phyloP scores from a whole-genome alignment of 1,139 yeast species.

The Yamadazyma dushanensis region DNA sequence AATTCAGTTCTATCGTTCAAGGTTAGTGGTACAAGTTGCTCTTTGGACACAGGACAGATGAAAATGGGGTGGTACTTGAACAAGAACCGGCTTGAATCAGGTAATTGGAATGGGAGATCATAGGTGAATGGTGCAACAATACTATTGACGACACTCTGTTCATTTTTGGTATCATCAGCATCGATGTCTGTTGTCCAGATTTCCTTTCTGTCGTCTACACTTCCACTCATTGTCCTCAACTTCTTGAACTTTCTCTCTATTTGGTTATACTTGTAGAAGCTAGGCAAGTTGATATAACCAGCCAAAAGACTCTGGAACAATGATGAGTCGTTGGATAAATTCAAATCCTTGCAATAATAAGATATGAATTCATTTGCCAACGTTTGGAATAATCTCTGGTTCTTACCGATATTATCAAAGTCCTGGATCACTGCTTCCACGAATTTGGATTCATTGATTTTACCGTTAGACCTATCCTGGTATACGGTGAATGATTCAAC shows the following conservation, averaged over 20 bases:
- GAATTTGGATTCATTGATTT: conserved; percentile 31
- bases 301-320: conserved; percentile 66
- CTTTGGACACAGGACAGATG: conserved; percentile 89
- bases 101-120: conserved; percentile 47
- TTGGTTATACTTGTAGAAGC: conserved; percentile 63
- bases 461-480: conserved; percentile 18
- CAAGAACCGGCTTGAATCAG: conserved; percentile 40
- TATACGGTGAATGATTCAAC: conserved; percentile 22
- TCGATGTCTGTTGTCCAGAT: background rate
- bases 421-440: conserved; percentile 40
- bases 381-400: conserved; percentile 32
- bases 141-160: conserved; percentile 4
- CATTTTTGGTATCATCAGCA: background rate
- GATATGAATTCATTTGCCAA: conserved; percentile 56
- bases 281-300: conserved; percentile 72
- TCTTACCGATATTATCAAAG: conserved; percentile 40
- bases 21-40: conserved; percentile 54
- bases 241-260: conserved; percentile 36
- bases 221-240: conserved; percentile 44
- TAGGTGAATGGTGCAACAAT: conserved; percentile 23
- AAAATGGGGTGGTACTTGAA: conserved; percentile 77
- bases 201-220: conserved; percentile 5
- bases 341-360: conserved; percentile 65
- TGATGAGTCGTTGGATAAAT: conserved; percentile 71
- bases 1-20: conserved; percentile 16